Evolutionary conservation across 305 asterid species (phyloP).

Genomic region (Monarda citriodora): DNA sequence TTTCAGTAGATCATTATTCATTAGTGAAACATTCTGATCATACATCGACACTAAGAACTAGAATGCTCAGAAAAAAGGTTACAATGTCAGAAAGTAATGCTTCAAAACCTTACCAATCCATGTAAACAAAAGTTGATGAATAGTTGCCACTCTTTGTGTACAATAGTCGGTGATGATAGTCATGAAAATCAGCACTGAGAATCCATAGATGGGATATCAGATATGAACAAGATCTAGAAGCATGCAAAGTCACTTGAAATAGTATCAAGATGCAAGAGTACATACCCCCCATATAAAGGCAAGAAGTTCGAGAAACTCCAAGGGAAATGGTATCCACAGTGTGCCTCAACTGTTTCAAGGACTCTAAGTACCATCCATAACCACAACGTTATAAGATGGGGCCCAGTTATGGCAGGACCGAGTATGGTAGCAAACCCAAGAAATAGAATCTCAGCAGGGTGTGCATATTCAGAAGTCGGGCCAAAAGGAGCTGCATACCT

Average conservation of each 20-base stretch:
- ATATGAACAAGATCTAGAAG: slow-evolving; percentile 16
- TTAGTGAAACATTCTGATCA: neutral
- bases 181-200: slow-evolving; percentile 97
- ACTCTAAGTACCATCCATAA: slow-evolving; percentile 98
- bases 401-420: slow-evolving; percentile 99
- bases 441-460: slow-evolving; percentile 97
- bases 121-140: slow-evolving; percentile 95
- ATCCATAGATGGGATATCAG: slow-evolving; percentile 28
- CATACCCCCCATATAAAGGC: slow-evolving; percentile 98
- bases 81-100: slow-evolving; percentile 12
- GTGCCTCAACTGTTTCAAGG: slow-evolving; percentile 98
- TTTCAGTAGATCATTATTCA: too few species aligned
- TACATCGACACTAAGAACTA: neutral
- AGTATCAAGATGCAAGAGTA: slow-evolving; percentile 9
- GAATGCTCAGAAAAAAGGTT: neutral
- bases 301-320: slow-evolving; percentile 95
- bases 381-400: slow-evolving; percentile 96
- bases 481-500: slow-evolving; percentile 99
- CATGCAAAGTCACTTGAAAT: slow-evolving; percentile 6
- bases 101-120: slow-evolving; percentile 82
- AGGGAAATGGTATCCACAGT: slow-evolving; percentile 98
- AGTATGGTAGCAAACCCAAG: slow-evolving; percentile 98
- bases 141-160: slow-evolving; percentile 98
- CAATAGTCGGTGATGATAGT: slow-evolving; percentile 96
- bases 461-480: slow-evolving; percentile 98